phyloP scores from a whole-genome alignment of 2,329 filamentous ascomycete species.

The Colletotrichum lentis region DNA sequence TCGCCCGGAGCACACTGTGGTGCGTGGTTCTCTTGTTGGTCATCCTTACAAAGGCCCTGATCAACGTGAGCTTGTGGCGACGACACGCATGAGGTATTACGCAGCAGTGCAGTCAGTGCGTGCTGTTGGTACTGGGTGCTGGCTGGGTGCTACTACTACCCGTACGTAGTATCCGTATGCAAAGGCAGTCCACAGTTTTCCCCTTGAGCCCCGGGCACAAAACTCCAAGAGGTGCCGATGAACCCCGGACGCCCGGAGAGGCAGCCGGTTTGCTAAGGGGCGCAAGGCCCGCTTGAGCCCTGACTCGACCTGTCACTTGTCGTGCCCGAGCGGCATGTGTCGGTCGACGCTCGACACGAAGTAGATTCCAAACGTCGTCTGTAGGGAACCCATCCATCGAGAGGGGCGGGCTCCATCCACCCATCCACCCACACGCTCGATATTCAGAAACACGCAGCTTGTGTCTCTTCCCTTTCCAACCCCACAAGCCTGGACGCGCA shows the following conservation, averaged over 20 bases:
- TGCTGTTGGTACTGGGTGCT: too few species aligned
- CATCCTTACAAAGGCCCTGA: conserved; percentile 9
- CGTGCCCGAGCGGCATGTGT: conserved; percentile 11
- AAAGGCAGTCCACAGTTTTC: conserved; percentile 17
- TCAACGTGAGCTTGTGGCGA: conserved; percentile 29
- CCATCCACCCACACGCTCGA: conserved; percentile 16
- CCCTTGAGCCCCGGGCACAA: conserved; percentile 19
- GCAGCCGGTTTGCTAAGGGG: conserved; percentile 33
- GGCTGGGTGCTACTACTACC: not conserved
- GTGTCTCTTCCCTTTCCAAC: not conserved
- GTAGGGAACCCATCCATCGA: too few species aligned
- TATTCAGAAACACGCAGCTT: conserved; percentile 21
- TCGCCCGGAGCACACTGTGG: conserved; percentile 1
- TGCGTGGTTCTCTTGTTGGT: not conserved
- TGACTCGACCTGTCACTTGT: conserved; percentile 28
- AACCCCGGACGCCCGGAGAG: conserved; percentile 33
- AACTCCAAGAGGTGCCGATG: conserved; percentile 12
- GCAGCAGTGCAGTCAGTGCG: too few species aligned
- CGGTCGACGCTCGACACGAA: not conserved
- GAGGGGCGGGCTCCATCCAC: too few species aligned
- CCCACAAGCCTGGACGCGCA: not conserved
- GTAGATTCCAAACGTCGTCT: too few species aligned
- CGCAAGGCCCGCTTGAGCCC: not conserved
- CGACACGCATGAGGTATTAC: conserved; percentile 5
- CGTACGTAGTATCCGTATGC: not conserved